Conservation (phyloP, 306 rosid species). For the Arachis hypogaea region DNA sequence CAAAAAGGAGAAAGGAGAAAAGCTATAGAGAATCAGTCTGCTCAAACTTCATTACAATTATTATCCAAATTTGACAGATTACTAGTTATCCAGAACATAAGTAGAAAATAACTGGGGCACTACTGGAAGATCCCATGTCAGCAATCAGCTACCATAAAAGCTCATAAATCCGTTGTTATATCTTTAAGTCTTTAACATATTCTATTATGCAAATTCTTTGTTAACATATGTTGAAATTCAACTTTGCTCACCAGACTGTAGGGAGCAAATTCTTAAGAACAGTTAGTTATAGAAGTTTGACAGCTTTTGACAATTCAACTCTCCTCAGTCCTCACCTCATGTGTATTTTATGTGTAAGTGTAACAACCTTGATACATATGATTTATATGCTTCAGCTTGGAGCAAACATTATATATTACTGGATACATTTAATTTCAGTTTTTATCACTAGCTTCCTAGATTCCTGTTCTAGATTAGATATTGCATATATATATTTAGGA, state of each 20-base stretch:
- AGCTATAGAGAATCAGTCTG: background rate
- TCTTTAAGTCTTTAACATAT: no score
- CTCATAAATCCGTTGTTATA: background rate
- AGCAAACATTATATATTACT: background rate
- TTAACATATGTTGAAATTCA: no score
- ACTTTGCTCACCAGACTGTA: no score
- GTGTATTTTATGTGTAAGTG: no score
- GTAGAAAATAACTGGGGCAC: background rate
- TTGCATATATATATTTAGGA: background rate
- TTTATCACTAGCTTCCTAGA: background rate
- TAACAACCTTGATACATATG: no score
- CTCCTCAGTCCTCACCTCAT: no score
- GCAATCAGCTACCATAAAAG: background rate
- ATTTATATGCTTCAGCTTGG: no score
- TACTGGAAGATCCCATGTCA: background rate
- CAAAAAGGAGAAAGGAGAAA: background rate
- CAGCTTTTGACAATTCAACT: no score
- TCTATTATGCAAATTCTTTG: background rate
- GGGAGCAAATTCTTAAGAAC: no score
- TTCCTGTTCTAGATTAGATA: background rate
- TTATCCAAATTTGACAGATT: background rate
- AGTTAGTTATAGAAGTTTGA: no score
- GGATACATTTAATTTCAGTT: background rate
- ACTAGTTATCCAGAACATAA: background rate
- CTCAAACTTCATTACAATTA: slow-evolving; percentile 5